Conservation (phyloP, 345 rosid species). For the Eucalyptus victrix region DNA sequence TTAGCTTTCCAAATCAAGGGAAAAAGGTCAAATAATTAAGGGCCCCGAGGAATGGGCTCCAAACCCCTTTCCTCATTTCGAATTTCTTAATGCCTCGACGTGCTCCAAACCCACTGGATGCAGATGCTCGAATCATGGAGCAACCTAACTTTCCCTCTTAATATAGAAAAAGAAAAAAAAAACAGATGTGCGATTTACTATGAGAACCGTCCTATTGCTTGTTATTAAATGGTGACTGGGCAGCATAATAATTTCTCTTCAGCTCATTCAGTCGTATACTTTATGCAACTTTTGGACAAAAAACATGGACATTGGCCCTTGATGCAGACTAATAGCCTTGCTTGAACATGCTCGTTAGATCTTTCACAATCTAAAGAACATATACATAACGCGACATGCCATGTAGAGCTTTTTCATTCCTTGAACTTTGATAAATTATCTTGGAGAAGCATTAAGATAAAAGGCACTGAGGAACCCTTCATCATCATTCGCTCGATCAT, state of each 20-base stretch:
- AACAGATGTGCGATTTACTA: neutral
- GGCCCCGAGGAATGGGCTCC: neutral
- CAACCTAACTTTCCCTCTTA: neutral
- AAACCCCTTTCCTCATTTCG: neutral
- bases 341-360: neutral
- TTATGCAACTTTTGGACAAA: neutral
- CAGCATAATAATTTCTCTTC: neutral
- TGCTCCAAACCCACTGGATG: neutral
- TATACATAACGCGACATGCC: neutral
- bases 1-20: neutral
- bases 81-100: neutral
- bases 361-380: neutral
- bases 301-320: neutral
- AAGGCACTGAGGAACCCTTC: neutral
- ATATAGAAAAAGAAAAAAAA: neutral
- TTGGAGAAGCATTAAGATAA: neutral
- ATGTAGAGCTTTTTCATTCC: neutral
- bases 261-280: neutral
- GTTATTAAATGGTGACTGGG: neutral
- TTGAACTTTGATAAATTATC: neutral
- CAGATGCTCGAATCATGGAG: slow-evolving; percentile 8
- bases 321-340: neutral
- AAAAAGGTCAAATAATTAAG: neutral
- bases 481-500: neutral
- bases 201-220: neutral